Percentiles rank a stretch among this genome's conserved stretches.
phyloP scores from a whole-genome alignment of 1,139 yeast genomes.

The Kodamaea plutei region DNA sequence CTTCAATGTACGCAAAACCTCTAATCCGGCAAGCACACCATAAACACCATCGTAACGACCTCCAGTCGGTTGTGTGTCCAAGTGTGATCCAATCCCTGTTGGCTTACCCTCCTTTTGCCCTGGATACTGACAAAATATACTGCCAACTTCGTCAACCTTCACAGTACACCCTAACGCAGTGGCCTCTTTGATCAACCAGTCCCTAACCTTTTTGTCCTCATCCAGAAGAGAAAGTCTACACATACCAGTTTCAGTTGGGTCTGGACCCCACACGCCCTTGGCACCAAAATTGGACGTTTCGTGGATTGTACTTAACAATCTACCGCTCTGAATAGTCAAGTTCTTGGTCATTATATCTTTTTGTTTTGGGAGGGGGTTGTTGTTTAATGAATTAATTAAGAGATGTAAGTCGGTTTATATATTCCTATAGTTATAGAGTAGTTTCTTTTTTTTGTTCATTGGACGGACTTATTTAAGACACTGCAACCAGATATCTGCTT shows the following conservation, averaged over 20 bases:
- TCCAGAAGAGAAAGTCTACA: constrained; percentile 60
- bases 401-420: not conserved
- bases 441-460: no score
- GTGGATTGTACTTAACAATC: constrained; percentile 55
- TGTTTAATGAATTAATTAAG: no score
- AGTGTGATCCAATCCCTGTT: constrained; percentile 68
- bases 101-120: constrained; percentile 51
- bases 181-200: constrained; percentile 60
- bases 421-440: no score
- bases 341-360: not conserved
- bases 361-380: no score
- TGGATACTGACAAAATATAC: constrained; percentile 61
- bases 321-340: constrained; percentile 15
- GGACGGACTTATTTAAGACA: no score
- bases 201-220: constrained; percentile 60
- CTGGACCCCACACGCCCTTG: constrained; percentile 58
- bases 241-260: constrained; percentile 54
- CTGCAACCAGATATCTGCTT: no score
- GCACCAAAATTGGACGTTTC: constrained; percentile 63
- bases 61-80: constrained; percentile 79
- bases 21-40: constrained; percentile 66
- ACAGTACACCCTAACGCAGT: constrained; percentile 52
- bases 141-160: constrained; percentile 60
- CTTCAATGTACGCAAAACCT: constrained; percentile 59
- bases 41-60: constrained; percentile 71